A percentile compares a stretch with the other conserved stretches of the same genome.
Conservation (phyloP, 495 filamentous ascomycete species). For the Penicillium tannophilum region DNA sequence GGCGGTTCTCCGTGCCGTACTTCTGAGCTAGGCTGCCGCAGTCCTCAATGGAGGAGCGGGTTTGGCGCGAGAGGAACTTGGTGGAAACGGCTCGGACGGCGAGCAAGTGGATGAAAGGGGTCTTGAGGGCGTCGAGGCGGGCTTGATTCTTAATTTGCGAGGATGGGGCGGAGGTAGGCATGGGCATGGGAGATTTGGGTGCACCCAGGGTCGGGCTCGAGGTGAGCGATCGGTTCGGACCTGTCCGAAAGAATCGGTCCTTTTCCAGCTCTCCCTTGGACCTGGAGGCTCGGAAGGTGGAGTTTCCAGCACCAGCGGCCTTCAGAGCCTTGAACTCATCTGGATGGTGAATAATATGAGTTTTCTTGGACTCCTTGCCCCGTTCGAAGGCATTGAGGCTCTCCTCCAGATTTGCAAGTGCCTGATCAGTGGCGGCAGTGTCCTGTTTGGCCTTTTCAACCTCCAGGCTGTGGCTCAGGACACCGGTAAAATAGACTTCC, state of each 20-base stretch:
- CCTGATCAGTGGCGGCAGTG: conserved; percentile 53
- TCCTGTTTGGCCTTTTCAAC: conserved; percentile 57
- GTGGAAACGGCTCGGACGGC: conserved; percentile 62
- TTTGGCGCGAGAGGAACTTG: conserved; percentile 58
- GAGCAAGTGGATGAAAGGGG: conserved; percentile 72
- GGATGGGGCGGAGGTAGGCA: conserved; percentile 51
- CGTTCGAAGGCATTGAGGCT: conserved; percentile 49
- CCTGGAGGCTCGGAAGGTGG: conserved; percentile 27
- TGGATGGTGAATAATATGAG: conserved; percentile 41
- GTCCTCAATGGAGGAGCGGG: conserved; percentile 56
- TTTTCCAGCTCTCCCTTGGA: conserved; percentile 47
- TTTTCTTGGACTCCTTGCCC: conserved; percentile 58
- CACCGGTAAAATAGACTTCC: conserved; percentile 54
- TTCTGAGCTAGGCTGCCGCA: conserved; percentile 59
- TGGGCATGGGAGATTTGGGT: conserved; percentile 42
- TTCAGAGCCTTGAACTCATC: conserved; percentile 41
- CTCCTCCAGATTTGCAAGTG: conserved; percentile 59
- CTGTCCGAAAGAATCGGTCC: conserved; percentile 45
- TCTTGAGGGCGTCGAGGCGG: conserved; percentile 54
- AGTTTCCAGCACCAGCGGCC: conserved; percentile 17
- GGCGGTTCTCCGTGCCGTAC: conserved; percentile 59
- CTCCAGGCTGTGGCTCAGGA: conserved; percentile 58
- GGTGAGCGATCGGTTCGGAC: conserved; percentile 60
- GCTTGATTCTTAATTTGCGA: conserved; percentile 55
- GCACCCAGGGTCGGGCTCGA: conserved; percentile 64